Base-by-base conservation (phyloP, 225 moss, liverwort and hornwort species). In the Pleurozium schreberi region DNA sequence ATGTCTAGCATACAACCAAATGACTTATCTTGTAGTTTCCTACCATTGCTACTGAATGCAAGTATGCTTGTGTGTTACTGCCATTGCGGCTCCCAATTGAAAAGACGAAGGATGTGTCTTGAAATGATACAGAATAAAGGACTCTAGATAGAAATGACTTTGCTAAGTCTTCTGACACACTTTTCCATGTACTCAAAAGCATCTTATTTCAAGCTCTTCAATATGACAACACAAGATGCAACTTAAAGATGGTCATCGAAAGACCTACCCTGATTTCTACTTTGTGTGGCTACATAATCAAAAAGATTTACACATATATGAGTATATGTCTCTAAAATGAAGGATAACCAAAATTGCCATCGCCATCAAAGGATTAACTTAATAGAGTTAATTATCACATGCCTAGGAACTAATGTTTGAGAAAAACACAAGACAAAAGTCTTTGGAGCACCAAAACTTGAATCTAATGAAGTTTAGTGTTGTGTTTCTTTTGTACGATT, bases 11-110 rank as follows among this genome's bases (percentile, higher is more conserved):
- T n/a, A n/a, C n/a, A n/a, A n/a, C n/a, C n/a, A n/a, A n/a, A n/a
- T n/a, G n/a, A n/a, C n/a, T 49, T 31, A 49, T 33, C 5, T 31
- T 49, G 18, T 47, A 74, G 31, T 2, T 47, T 74, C 4, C 16
- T 0, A 1, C 6, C 6, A 74, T 0, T 2, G 3, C 31, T 18
- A 49, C 19, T 74, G 31, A 47, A 31, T 47, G 10, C 11, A 0
- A 7, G 1, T 19, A 31, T 2, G 0, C 4, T 3, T 31, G 3
- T 12, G 12, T 0, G 31, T 1, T 28, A 74, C 0, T 18, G 0
- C 12, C 8, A 20, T 11, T 75, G 30, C 0, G 0, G 0, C 1
- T 75, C 0, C 31, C 7, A 33, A 19, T 33, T 12, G 3, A 49
- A 33, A 75, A 33, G 3, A 7, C 0, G 1, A 0, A 75, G 2